Evolutionary conservation across 768 basidiomycete species (phyloP), one percentile per base, ranked within the genome.

Genomic region (Pisolithus marmoratus): DNA sequence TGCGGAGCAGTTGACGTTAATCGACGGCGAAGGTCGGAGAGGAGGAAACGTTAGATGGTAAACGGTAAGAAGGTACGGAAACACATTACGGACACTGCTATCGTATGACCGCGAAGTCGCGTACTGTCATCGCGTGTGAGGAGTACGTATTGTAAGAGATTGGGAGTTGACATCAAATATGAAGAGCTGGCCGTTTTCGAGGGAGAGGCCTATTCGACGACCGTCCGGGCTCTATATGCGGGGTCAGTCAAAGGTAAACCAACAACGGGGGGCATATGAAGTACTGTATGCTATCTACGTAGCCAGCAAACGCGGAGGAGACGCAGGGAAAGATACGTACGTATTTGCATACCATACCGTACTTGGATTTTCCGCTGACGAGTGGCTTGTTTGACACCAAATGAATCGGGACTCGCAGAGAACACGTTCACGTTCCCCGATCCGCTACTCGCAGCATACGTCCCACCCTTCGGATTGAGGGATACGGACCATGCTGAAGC

Each of bases 31-130:
- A 26, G 26, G 26, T 26, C 26, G 7, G 27, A 29, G 27, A 8
- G 27, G 27, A n/a, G n/a, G n/a, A n/a, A n/a, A n/a, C n/a, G n/a
- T n/a, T n/a, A n/a, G n/a, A n/a, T n/a, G n/a, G n/a, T n/a, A n/a
- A n/a, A n/a, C n/a, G n/a, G n/a, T n/a, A n/a, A n/a, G n/a, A n/a
- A n/a, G n/a, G n/a, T n/a, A n/a, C n/a, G n/a, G n/a, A n/a, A n/a
- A n/a, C n/a, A n/a, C n/a, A n/a, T 8, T 22, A 74, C 82, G 54
- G 63, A 94, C 93, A 67, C 83, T 89, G 1, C 87, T 87, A 66
- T 96, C 94, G 46, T 82, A 78, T 9, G 91, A 93, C 94, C 94
- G 96, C 8, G 88, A 96, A 67, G 0, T 88, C 85, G 36, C 94
- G 84, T 8, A 94, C 90, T 43, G 84, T 79, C 85, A 93, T 91